Evolutionary conservation across 768 basidiomycete species (phyloP).

Genomic region (Kwoniella newhampshirensis): DNA sequence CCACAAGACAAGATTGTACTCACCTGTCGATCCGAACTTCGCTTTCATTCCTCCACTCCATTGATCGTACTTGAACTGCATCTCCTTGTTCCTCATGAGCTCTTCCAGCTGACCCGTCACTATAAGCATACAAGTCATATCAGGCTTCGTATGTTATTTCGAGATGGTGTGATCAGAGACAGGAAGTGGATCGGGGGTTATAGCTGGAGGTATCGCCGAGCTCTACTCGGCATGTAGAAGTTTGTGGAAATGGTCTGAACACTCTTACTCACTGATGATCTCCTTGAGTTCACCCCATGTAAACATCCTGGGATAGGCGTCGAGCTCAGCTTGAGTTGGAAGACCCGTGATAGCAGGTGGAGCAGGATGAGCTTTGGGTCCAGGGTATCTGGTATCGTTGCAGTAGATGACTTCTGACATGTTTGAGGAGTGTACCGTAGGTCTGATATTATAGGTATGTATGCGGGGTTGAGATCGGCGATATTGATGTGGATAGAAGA

Average conservation of each 20-base stretch:
- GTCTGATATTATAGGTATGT: too few relatives aligned
- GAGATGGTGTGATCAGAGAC: too few relatives aligned
- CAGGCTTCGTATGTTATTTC: too few relatives aligned
- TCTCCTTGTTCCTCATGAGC: conserved; percentile 41
- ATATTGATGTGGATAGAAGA: too few relatives aligned
- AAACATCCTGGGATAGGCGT: conserved; percentile 47
- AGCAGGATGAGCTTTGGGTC: conserved; percentile 35
- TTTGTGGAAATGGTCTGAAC: not conserved
- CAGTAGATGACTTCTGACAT: conserved; percentile 28
- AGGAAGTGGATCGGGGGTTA: too few relatives aligned
- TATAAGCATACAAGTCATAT: conserved; percentile 1
- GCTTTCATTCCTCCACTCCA: conserved; percentile 42
- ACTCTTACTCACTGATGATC: conserved; percentile 28
- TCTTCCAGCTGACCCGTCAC: conserved; percentile 31
- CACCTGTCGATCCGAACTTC: conserved; percentile 46
- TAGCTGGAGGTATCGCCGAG: not conserved
- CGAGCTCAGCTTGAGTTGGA: conserved; percentile 49
- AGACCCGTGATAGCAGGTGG: conserved; percentile 39
- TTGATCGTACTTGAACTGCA: conserved; percentile 42
- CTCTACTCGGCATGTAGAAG: too few relatives aligned
- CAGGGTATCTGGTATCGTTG: conserved; percentile 40
- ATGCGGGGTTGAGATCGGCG: too few relatives aligned
- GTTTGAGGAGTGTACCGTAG: not conserved
- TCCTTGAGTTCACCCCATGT: conserved; percentile 49
- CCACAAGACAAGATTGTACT: conserved; percentile 16